Evolutionary conservation across 371 early-diverging fungal species (phyloP), one percentile per base, ranked within the genome.

Genomic region (Batkoa obscura): DNA sequence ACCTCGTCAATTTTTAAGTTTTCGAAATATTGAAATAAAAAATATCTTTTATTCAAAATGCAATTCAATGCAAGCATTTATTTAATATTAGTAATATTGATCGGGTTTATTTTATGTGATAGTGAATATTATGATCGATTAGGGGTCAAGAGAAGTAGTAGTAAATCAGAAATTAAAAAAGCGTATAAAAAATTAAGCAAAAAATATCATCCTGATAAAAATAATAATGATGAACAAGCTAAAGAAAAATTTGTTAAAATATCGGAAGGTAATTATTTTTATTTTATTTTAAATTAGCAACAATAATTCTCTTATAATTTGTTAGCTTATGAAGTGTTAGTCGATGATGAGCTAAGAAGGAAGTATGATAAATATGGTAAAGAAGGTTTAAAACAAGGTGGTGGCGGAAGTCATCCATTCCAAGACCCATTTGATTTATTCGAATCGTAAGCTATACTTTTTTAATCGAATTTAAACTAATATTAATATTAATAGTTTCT

Each of bases 341-440:
- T 72, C 34, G 90, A 96, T 61, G 80, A 84, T 50, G 90, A 96
- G 60, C 89, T 93, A 69, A 80, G 90, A 51, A 61, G 73, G 9
- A 76, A 85, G 42, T 97, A 95, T 68, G 97, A 98, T 69, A 76
- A 77, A 45, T 88, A 86, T 59, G 95, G 95, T 33, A 93, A 90
- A 67, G 94, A 93, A 58, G 95, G 93, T 3, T 67, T 94, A 55
- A 83, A 90, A 62, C 75, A 80, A 31, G 72, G 69, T 32, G 72
- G 74, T 4, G 76, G 75, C 34, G 75, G 70, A 13, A n/a, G n/a
- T n/a, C 73, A 71, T 2, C 65, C 62, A 6, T 88, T 86, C 76
- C 88, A 86, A 59, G 85, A 94, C 62, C 90, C 94, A 1, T 90
- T 90, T 65, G 92, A 92, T 68, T 87, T 94, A 54, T 92, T 93